Base-by-base conservation (phyloP, 225 moss, liverwort and hornwort genomes). In the Marchantia polymorpha region DNA sequence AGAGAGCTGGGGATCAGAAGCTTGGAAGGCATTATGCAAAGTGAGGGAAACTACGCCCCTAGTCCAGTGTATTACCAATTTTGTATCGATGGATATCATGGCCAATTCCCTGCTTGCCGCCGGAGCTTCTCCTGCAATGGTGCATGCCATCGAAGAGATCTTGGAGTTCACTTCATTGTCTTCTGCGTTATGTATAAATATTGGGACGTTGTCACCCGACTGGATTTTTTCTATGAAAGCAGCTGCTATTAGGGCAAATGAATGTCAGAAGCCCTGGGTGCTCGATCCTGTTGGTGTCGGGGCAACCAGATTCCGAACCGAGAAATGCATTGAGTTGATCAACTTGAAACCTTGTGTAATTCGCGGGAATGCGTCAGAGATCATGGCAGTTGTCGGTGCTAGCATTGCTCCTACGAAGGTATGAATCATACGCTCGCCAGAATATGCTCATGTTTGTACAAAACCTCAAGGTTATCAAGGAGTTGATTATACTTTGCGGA, bases 151-250 rank as follows among this genome's bases (percentile, higher is more conserved):
- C 53, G 97, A 97, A 84, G 97, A 97, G 84, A 92, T 97, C 63
- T 83, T 86, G 8, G 96, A 97, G 81, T 97, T 97, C 58, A 91
- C 96, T 72, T 88, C 91, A 19, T 90, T 97, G n/a, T 89, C 96
- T 39, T 93, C 90, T 72, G 96, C 96, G 0, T 92, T 97, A 30
- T 97, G 96, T 82, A 93, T 97, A 84, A 97, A 97, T 79, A 92
- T 94, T 66, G 96, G 96, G 79, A 97, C 96, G 12, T 72, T 97
- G 54, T 94, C 94, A 31, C 93, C 97, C 0, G 85, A 97, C 78
- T 97, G 96, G 96, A 94, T 92, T 22, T 94, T 94, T 80, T 92
- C 96, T 64, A 97, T 97, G 96, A 97, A 94, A 86, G 94, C 92
- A 66, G 96, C 96, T 30, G 94, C 93, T 59, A 80, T 91, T 27